Evolutionary conservation across 2,329 filamentous ascomycete genomes (phyloP), one percentile per base, ranked within the genome.

Genomic region (Fusarium devonianum): DNA sequence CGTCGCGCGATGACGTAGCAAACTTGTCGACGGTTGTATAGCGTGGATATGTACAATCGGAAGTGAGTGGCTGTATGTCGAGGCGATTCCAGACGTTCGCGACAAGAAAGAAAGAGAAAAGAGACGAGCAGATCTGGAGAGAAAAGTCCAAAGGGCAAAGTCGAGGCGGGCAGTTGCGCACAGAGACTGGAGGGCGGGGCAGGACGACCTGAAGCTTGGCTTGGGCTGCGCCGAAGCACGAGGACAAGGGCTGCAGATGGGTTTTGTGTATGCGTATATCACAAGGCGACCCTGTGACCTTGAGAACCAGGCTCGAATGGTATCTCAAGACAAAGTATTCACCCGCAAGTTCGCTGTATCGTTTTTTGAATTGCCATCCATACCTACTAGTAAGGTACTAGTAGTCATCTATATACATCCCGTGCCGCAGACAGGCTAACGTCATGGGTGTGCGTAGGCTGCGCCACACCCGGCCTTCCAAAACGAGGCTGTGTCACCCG

Each of bases 401-500:
- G 14, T 56, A 45, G 53, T 25, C 18, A n/a, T 35, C 47, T 29
- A 23, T 28, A 41, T 34, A 34, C 16, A 28, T 29, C 17, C 25
- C 23, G 12, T 25, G 4, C n/a, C n/a, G 9, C 30, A 39, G 25
- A 45, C 38, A 39, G 45, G 44, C 50, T 30, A 40, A 62, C 58
- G 61, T 60, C 53, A 63, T 55, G 58, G 45, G 39, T 42, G 37
- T 46, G 53, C 40, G 42, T 49, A 37, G 46, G 29, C 54, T 55
- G 42, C 54, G 51, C 39, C 61, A 56, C 55, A 56, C 28, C 44
- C 43, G 51, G 34, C 32, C 49, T 38, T 30, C 39, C 17, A 9
- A 33, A 37, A 37, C 44, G 58, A 51, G 61, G 61, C 61, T 60
- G 60, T 62, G 61, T n/a, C n/a, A n/a, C n/a, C n/a, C n/a, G n/a